A percentile compares a stretch with the other conserved stretches of the same genome.
Evolutionary conservation across 2,329 filamentous ascomycete genomes (phyloP).

Genomic region (Lecanoromycetidae sp.): DNA sequence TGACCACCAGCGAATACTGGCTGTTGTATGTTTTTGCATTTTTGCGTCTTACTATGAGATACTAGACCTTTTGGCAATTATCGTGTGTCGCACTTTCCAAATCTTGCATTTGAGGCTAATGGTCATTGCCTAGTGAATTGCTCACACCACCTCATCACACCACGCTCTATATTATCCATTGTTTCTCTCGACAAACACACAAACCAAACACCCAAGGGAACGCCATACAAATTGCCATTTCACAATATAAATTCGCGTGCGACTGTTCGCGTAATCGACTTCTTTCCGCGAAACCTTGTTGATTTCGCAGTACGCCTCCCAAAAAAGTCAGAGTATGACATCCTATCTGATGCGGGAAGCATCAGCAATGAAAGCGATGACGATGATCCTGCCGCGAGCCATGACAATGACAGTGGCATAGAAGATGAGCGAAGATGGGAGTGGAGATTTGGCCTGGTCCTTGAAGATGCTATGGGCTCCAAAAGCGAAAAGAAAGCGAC

Average conservation of each 20-base stretch:
- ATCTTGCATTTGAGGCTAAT: conserved; percentile 15
- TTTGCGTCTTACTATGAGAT: neutral
- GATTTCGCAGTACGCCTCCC: conserved; percentile 52
- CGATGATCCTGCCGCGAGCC: conserved; percentile 24
- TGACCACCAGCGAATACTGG: conserved; percentile 8
- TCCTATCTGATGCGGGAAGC: conserved; percentile 35
- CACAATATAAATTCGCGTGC: conserved; percentile 59
- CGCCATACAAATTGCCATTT: conserved; percentile 51
- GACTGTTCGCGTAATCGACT: conserved; percentile 69
- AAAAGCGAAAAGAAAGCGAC: conserved; percentile 31
- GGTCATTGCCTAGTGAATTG: conserved; percentile 30
- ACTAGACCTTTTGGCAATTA: conserved; percentile 14
- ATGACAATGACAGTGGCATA: conserved; percentile 15
- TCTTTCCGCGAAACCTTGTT: conserved; percentile 54
- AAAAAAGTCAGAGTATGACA: conserved; percentile 37
- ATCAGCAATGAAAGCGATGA: conserved; percentile 24
- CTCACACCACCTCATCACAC: conserved; percentile 30
- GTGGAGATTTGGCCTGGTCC: conserved; percentile 69
- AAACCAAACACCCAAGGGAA: conserved; percentile 34
- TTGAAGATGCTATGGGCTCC: conserved; percentile 53
- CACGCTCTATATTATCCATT: conserved; percentile 37
- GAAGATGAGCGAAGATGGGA: conserved; percentile 47
- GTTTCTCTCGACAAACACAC: conserved; percentile 35
- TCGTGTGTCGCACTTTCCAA: neutral
- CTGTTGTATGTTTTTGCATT: conserved; percentile 4